Base-by-base conservation (phyloP, 805 yeast species). In the Candida sithepensis region DNA sequence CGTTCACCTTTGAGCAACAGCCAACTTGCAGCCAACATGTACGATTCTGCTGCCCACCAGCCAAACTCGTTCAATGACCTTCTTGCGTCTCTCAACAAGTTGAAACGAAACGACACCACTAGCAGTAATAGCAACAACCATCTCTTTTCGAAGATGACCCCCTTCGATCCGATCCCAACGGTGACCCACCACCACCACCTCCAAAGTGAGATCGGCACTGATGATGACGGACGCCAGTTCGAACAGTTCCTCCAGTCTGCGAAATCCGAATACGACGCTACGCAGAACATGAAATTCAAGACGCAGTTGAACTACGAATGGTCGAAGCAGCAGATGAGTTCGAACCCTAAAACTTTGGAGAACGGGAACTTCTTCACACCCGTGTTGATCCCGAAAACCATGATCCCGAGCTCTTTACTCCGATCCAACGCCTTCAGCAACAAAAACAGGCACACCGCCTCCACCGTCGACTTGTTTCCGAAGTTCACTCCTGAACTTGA, bases 231-330 rank as follows among this genome's bases (percentile, higher is more conserved):
- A n/a, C n/a, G n/a, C n/a, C n/a, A 54, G 3, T 51, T 81, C 20
- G 77, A 78, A 53, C 52, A 50, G 0, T 77, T 72, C 44, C 64
- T 82, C 33, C 60, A 67, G 39, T 61, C 67, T 6, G 75, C 81
- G 3, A 76, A 77, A 48, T 59, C 59, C 16, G 64, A 66, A 18
- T 68, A 67, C 46, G 72, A 72, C 20, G 42, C 53, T 18, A 68
- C 67, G 28, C 73, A 73, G 33, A 78, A 77, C 48, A 67, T 67
- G 34, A 57, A 67, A 37, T 78, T 77, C 55, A 71, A 81, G 33
- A 75, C 74, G 41, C 58, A 67, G 34, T 70, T 71, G 37, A 82
- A 84, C 0, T 79, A 67, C 49, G 84, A 79, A 45, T 78, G 80
- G 77, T 70, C 78, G 37, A 67, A 56, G 33, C 64, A 69, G 38